These are phyloP conservation scores for Suhomyces sp. DNA, from an alignment of 805 yeast species.

Conservation along the genomic window DNA sequence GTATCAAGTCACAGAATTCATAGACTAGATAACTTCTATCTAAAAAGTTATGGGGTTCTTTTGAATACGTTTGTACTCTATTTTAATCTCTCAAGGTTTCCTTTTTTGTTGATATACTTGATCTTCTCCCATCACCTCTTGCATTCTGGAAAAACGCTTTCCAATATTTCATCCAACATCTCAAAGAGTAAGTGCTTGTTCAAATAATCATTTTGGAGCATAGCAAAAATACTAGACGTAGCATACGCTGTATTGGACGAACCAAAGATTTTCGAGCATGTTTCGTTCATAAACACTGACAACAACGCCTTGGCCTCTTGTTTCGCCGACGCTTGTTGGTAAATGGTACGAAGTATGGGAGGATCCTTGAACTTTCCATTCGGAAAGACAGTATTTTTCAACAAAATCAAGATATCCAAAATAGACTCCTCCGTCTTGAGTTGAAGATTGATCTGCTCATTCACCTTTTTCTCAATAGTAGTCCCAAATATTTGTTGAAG, in stretches of 20 bases:
- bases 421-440: constrained; percentile 45
- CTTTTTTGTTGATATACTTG: too few species aligned
- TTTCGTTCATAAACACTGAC: constrained; percentile 57
- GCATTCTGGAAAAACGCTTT: constrained; percentile 38
- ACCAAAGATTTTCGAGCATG: constrained; percentile 75
- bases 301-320: constrained; percentile 61
- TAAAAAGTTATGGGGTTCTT: too few species aligned
- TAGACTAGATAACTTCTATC: too few species aligned
- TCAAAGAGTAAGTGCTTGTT: constrained; percentile 63
- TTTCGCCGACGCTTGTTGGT: constrained; percentile 52
- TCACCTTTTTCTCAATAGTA: constrained; percentile 71
- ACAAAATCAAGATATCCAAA: constrained; percentile 28
- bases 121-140: too few species aligned
- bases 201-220: constrained; percentile 72
- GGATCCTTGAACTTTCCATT: constrained; percentile 51
- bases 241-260: constrained; percentile 62
- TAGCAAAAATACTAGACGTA: constrained; percentile 53
- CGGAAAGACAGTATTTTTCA: constrained; percentile 36
- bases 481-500: constrained; percentile 86
- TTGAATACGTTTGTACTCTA: too few species aligned
- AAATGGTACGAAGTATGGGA: constrained; percentile 44
- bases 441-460: constrained; percentile 41
- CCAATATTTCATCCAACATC: constrained; percentile 56
- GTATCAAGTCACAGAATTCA: too few species aligned
- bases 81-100: too few species aligned